Percentiles rank a stretch among this genome's conserved stretches.
Conservation (phyloP, 202 grass and related monocot species). For the Sporobolus alterniflorus region DNA sequence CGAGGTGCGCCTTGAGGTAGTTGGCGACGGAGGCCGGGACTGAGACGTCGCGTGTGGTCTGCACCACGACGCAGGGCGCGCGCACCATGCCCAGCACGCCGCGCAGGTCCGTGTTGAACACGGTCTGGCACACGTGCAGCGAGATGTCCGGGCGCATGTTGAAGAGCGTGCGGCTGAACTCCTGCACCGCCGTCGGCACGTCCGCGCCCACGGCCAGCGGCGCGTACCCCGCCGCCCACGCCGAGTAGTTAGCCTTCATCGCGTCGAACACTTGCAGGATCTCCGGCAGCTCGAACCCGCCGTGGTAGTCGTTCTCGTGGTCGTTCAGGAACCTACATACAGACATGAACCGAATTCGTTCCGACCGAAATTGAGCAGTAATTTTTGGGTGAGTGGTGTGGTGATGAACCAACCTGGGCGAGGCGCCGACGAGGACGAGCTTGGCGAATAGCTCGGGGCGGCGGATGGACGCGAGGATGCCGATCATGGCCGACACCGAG, state of each 20-base stretch:
- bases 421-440: conserved; percentile 79
- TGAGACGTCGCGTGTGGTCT: conserved; percentile 81
- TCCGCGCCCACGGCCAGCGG: conserved; percentile 90
- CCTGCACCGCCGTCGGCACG: conserved; percentile 85
- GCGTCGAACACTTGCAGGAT: conserved; percentile 79
- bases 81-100: conserved; percentile 67
- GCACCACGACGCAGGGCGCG: conserved; percentile 69
- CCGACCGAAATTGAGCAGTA: too few relatives aligned
- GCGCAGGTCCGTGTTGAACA: conserved; percentile 84
- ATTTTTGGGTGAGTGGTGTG: too few relatives aligned
- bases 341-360: too few relatives aligned
- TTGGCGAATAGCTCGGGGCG: conserved; percentile 82
- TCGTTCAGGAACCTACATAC: conserved; percentile 83
- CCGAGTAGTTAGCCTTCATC: conserved; percentile 84
- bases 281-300: conserved; percentile 83
- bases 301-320: conserved; percentile 74
- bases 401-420: conserved; percentile 52
- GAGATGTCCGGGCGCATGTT: conserved; percentile 99
- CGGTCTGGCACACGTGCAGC: conserved; percentile 82
- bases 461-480: conserved; percentile 75
- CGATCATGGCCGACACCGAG: conserved; percentile 94
- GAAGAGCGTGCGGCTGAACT: conserved; percentile 95
- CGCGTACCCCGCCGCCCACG: conserved; percentile 92
- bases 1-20: conserved; percentile 68
- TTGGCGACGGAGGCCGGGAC: conserved; percentile 73